Conservation (phyloP, 257 asterid species). For the Solanum commersonii region DNA sequence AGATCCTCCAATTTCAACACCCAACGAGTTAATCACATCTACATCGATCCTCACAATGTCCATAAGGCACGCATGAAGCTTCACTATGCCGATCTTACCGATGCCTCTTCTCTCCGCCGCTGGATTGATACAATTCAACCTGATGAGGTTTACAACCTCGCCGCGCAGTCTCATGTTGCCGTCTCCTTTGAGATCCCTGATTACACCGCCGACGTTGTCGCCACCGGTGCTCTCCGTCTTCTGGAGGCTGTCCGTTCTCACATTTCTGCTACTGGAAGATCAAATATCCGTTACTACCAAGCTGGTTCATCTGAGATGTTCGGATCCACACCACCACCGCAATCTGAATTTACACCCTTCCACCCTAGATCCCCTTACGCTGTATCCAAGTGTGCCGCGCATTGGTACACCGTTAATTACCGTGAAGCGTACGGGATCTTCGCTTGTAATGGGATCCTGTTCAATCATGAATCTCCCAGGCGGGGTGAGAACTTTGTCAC, state of each 20-base stretch:
- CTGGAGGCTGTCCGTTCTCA: conserved; percentile 91
- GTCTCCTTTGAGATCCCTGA: conserved; percentile 98
- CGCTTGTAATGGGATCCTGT: conserved; percentile 91
- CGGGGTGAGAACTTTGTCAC: conserved; percentile 97
- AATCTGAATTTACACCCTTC: conserved; percentile 63
- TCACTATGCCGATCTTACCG: conserved; percentile 92
- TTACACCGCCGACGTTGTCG: conserved; percentile 94
- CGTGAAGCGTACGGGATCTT: conserved; percentile 81
- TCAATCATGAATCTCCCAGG: conserved; percentile 87
- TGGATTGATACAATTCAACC: conserved; percentile 84
- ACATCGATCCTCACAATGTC: conserved; percentile 96
- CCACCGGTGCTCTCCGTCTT: conserved; percentile 91
- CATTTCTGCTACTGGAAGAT: conserved; percentile 66
- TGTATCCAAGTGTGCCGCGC: conserved; percentile 84
- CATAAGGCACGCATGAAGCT: conserved; percentile 83
- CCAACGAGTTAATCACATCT: conserved; percentile 90
- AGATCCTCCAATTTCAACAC: conserved; percentile 97
- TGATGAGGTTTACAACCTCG: conserved; percentile 95
- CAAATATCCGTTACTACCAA: conserved; percentile 68
- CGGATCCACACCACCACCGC: conserved; percentile 97
- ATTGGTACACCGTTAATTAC: conserved; percentile 94
- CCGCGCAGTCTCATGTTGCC: conserved; percentile 97
- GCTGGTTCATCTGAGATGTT: conserved; percentile 98
- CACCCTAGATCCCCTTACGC: conserved; percentile 97
- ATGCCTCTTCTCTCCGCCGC: conserved; percentile 95